Base-by-base conservation (phyloP, 2,329 filamentous ascomycete genomes). In the Coleophoma eucalyptorum region DNA sequence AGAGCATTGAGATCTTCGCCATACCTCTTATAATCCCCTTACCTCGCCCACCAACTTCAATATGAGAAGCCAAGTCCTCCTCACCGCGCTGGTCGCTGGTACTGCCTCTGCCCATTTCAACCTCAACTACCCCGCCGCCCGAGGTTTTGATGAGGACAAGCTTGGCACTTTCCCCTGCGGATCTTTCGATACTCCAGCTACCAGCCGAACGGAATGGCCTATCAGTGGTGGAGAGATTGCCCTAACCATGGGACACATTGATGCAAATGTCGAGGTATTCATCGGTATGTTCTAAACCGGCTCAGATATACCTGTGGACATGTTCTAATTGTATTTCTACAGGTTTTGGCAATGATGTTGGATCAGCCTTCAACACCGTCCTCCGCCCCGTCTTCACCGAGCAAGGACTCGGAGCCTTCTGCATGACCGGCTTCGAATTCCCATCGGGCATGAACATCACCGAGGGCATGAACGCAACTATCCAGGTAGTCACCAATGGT, bases 401-500 rank as follows among this genome's bases (percentile, higher is more conserved):
- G 43, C 43, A 47, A 16, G 62, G 62, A 12, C 43, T 56, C 12
- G 85, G 87, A 45, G 72, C 76, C 43, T 85, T 91, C 63, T 92
- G 88, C 68, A 63, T 91, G 31, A 78, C 81, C 10, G 67, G 75
- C 54, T 69, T 91, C 13, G 64, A 69, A 31, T 67, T 87, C 7
- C 81, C 83, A 5, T 59, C 62, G 10, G 70, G 69, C 4, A 56
- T 81, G 18, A 56, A 57, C 38, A 73, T 77, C 47, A 69, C 66
- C 19, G 81, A 87, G 21, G 87, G 87, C 42, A 78, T 78, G 58
- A 75, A 79, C 45, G 87, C 79, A 11, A 86, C 83, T 12, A 73
- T 92, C 50, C 88, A 91, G 70, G 81, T 91, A 46, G 75, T 90
- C 35, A 86, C 82, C 3, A 75, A 83, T 47, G 83, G 81, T 32